A percentile compares a stretch with the other conserved stretches of the same genome.
Evolutionary conservation across 2,329 filamentous ascomycete genomes (phyloP).

Genomic region (Juglanconis oblonga): DNA sequence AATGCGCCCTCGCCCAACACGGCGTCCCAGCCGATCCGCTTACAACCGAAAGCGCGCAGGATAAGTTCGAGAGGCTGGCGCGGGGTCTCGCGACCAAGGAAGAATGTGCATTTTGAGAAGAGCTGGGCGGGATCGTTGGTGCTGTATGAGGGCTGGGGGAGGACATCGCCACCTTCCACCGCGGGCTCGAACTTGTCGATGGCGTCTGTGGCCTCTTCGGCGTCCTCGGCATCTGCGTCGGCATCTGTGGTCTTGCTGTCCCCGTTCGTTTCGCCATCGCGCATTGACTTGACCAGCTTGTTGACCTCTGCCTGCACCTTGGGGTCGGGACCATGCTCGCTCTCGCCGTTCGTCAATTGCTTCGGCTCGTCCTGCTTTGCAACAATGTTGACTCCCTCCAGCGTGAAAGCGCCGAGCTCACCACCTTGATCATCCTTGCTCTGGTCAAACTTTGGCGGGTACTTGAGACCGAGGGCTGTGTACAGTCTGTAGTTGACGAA

Average conservation of each 20-base stretch:
- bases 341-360: constrained; percentile 48
- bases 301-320: constrained; percentile 64
- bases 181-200: constrained; percentile 92
- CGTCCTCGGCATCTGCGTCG: constrained; percentile 40
- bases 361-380: constrained; percentile 52
- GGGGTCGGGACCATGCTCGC: constrained; percentile 56
- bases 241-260: constrained; percentile 38
- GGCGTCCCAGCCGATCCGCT: constrained; percentile 90
- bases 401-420: constrained; percentile 84
- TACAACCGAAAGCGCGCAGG: constrained; percentile 90
- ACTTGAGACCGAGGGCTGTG: constrained; percentile 85
- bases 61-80: constrained; percentile 89
- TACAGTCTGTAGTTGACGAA: constrained; percentile 97
- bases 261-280: constrained; percentile 42
- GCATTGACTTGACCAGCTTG: constrained; percentile 67
- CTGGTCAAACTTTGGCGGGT: constrained; percentile 90
- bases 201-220: constrained; percentile 52
- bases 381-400: constrained; percentile 70
- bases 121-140: constrained; percentile 69
- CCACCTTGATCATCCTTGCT: constrained; percentile 84
- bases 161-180: constrained; percentile 78
- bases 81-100: constrained; percentile 89
- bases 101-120: constrained; percentile 87
- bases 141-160: constrained; percentile 72
- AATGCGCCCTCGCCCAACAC: constrained; percentile 89